Conservation (phyloP, 140 eudicot species). For the Flaveria floridana region DNA sequence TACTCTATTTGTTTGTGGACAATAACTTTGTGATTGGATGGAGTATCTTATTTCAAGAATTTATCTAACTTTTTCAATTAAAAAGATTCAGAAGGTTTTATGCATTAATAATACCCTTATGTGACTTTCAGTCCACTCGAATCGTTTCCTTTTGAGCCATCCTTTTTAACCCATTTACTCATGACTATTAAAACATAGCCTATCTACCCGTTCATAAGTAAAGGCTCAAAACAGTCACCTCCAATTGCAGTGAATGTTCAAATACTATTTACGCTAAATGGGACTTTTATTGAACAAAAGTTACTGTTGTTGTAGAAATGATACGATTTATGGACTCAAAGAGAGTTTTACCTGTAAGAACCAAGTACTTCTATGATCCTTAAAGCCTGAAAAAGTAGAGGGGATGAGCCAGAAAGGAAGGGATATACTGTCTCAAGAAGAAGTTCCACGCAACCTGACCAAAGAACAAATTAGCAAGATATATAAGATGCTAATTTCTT, state of each 20-base stretch:
- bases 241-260: not conserved
- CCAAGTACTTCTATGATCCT: slow-evolving; percentile 95
- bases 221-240: not conserved
- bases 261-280: slow-evolving; percentile 13
- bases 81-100: not conserved
- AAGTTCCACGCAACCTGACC: slow-evolving; percentile 91
- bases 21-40: not conserved
- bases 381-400: slow-evolving; percentile 64
- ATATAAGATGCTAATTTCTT: not conserved
- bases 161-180: not conserved
- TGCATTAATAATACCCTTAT: not conserved
- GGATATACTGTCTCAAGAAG: slow-evolving; percentile 84
- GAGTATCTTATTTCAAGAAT: not conserved
- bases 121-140: not conserved
- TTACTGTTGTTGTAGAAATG: not conserved
- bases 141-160: not conserved
- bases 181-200: not conserved
- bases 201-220: not conserved
- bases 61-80: not conserved
- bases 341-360: slow-evolving; percentile 61
- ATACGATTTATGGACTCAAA: slow-evolving; percentile 1
- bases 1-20: not conserved
- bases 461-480: slow-evolving; percentile 15
- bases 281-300: slow-evolving; percentile 6
- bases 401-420: slow-evolving; percentile 73